These are phyloP conservation scores for Fomitopsis pinicola DNA, from an alignment of 1,284 basidiomycete genomes.

Conservation along the genomic window DNA sequence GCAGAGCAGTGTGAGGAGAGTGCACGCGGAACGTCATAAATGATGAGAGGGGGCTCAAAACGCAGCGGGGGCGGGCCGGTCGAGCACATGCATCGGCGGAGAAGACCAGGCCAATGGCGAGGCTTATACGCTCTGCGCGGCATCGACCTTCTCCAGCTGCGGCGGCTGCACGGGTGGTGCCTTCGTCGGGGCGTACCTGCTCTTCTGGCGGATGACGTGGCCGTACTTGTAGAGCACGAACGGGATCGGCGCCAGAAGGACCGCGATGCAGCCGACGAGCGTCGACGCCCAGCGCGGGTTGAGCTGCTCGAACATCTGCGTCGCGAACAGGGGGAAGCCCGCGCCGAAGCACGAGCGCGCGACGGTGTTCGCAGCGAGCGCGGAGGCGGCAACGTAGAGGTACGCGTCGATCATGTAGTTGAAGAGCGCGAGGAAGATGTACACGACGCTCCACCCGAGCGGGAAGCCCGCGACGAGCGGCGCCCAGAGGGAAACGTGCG, in stretches of 20 bases:
- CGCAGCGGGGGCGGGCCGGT: neutral
- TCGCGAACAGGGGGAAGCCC: constrained; percentile 34
- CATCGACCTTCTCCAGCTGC: constrained; percentile 5
- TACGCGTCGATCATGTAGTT: constrained; percentile 38
- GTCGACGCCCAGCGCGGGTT: constrained; percentile 32
- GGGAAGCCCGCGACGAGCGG: constrained; percentile 25
- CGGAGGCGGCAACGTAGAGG: constrained; percentile 34
- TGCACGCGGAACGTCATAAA: neutral
- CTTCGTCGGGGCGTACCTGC: constrained; percentile 27
- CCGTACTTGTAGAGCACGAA: constrained; percentile 31
- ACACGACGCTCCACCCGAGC: constrained; percentile 27
- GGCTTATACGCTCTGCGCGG: constrained; percentile 5
- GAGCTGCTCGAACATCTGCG: constrained; percentile 32
- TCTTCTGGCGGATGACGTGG: constrained; percentile 22
- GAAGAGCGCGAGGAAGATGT: constrained; percentile 30
- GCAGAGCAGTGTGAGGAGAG: too few species aligned
- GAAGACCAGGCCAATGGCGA: too few species aligned
- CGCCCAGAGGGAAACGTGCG: constrained; percentile 29
- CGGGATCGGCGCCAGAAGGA: constrained; percentile 31
- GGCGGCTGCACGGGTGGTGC: constrained; percentile 11
- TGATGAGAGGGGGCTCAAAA: neutral
- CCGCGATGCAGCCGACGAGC: constrained; percentile 27
- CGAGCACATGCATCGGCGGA: neutral
- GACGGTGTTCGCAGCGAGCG: constrained; percentile 34
- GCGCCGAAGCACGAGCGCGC: constrained; percentile 34